Base-by-base conservation (phyloP, 306 rosid genomes). In the Albizia julibrissin region DNA sequence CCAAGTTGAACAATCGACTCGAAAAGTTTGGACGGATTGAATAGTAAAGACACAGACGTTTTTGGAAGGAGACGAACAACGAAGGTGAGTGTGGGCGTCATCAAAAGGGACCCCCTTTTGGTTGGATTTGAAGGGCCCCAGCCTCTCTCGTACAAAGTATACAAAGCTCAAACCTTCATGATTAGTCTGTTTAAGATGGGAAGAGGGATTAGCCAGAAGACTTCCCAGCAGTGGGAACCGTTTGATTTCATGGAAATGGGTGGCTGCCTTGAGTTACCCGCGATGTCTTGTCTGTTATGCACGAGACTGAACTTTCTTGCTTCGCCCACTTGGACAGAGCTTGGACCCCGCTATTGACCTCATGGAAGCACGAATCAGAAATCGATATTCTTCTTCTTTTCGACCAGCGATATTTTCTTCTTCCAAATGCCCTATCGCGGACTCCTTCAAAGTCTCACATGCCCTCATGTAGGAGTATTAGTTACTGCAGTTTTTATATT, bases 1-100 rank as follows among this genome's bases (percentile, higher is more conserved):
- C 83, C 83, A 78, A 85, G 82, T 82, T 85, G 87, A 75, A 87
- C 44, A 15, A 67, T 67, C 6, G 26, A 24, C 27, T 21, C 56
- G 34, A 4, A 68, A 58, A 72, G 80, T 27, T 81, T 62, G 81
- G 81, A 83, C 46, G 71, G 79, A 73, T 68, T 56, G 75, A 42
- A 72, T 27, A 37, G 74, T 39, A 78, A 13, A 54, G 85, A 81
- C 52, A 46, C 18, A 6, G 33, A 54, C 37, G 16, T 21, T 5
- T n/a, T n/a, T n/a, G 4, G 43, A 21, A n/a, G 43, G 75, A 14
- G 76, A 24, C 24, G 50, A 8, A 67, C 31, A 5, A 77, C 65
- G 86, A 86, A 74, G 89, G 81, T 78, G 62, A n/a, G 65, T 31
- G 7, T 4, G 15, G 31, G 3, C 18, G 6, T 26, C 67, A 3